Evolutionary conservation across 2,329 filamentous ascomycete species (phyloP).

Genomic region (Verticillium zaregamsianum): DNA sequence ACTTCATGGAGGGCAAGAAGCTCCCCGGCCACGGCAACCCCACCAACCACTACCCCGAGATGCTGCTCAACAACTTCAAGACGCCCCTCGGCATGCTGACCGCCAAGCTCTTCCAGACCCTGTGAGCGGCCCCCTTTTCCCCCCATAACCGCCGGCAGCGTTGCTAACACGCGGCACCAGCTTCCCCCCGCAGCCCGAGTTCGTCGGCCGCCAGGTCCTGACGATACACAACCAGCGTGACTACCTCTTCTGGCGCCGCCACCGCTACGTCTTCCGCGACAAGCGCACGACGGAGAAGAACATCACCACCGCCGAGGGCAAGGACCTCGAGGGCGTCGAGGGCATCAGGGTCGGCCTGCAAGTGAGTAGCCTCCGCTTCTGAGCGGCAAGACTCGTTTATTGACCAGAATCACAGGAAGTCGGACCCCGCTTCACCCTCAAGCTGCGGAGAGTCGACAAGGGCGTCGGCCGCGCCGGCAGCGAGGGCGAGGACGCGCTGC

Average conservation of each 20-base stretch:
- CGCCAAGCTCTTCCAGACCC: conserved; percentile 74
- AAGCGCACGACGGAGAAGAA: conserved; percentile 84
- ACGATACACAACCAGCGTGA: conserved; percentile 94
- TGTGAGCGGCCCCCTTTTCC: conserved; percentile 45
- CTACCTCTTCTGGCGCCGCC: conserved; percentile 88
- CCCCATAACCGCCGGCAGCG: conserved; percentile 25
- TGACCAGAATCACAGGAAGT: conserved; percentile 28
- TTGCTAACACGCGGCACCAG: conserved; percentile 10
- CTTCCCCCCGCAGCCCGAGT: conserved; percentile 69
- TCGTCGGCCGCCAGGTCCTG: conserved; percentile 83
- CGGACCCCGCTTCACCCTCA: conserved; percentile 71
- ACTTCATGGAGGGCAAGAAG: conserved; percentile 85
- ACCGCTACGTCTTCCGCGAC: conserved; percentile 90
- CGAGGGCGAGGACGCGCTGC: conserved; percentile 68
- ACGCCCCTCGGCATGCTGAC: conserved; percentile 87
- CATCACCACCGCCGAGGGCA: conserved; percentile 76
- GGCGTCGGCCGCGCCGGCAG: conserved; percentile 70
- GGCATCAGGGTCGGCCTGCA: conserved; percentile 83
- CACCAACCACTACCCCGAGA: conserved; percentile 85
- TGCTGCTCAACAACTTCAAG: conserved; percentile 91
- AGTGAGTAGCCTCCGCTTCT: conserved; percentile 40
- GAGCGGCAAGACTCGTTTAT: not conserved
- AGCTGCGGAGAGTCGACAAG: conserved; percentile 86
- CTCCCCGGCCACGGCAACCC: conserved; percentile 85
- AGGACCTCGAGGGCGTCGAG: conserved; percentile 79